These are phyloP conservation scores for Paratinospora sagittata DNA, from an alignment of 164 flowering plant species.

Conservation along the genomic window DNA sequence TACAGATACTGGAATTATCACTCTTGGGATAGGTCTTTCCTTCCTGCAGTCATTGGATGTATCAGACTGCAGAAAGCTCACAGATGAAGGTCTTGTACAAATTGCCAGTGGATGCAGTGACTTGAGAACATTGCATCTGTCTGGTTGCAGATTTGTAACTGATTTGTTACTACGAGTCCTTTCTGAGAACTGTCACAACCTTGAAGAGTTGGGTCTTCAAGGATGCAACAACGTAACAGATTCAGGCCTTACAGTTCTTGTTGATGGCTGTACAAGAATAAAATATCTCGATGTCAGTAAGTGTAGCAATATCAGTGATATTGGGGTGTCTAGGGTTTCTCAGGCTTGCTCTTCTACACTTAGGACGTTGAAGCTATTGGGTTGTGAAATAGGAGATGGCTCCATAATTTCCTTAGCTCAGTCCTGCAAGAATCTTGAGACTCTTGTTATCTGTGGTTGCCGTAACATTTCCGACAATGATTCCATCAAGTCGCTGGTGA, in stretches of 20 bases:
- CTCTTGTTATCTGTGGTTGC: slow-evolving; percentile 80
- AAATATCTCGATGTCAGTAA: slow-evolving; percentile 59
- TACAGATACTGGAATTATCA: slow-evolving; percentile 67
- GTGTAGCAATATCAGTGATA: slow-evolving; percentile 72
- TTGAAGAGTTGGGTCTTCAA: slow-evolving; percentile 61
- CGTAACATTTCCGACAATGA: slow-evolving; percentile 48
- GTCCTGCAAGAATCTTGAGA: slow-evolving; percentile 69
- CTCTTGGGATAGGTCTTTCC: slow-evolving; percentile 58
- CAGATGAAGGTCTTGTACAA: slow-evolving; percentile 71
- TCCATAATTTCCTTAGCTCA: slow-evolving; percentile 54
- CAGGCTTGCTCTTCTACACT: slow-evolving; percentile 59
- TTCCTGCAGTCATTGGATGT: slow-evolving; percentile 68
- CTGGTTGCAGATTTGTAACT: slow-evolving; percentile 64
- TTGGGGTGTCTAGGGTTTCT: slow-evolving; percentile 52
- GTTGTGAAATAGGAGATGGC: slow-evolving; percentile 78
- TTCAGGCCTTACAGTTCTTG: slow-evolving; percentile 61
- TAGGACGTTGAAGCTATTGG: slow-evolving; percentile 58
- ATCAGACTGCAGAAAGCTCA: slow-evolving; percentile 73
- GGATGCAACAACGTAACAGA: slow-evolving; percentile 72
- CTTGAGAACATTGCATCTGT: slow-evolving; percentile 55
- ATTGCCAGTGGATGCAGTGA: slow-evolving; percentile 64
- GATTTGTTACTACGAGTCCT: slow-evolving; percentile 46
- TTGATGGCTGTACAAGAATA: slow-evolving; percentile 53
- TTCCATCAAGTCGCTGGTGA: slow-evolving; percentile 50
- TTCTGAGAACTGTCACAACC: slow-evolving; percentile 51